Conservation (phyloP, 345 rosid species). For the Pugionium dolabratum region DNA sequence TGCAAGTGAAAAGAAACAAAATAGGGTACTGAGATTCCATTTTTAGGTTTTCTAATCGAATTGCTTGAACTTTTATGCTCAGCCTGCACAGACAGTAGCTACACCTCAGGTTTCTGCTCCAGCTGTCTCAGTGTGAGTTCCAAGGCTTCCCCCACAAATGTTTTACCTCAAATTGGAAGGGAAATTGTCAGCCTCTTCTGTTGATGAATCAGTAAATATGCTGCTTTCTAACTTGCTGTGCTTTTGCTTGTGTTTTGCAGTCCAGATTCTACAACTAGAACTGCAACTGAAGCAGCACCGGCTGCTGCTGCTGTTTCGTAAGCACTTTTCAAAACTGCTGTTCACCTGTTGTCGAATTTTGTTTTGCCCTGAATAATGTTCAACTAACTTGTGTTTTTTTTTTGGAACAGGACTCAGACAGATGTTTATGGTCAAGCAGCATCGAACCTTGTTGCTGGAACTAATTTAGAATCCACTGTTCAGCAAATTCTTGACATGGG, state of each 20-base stretch:
- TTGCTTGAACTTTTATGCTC: slow-evolving; percentile 25
- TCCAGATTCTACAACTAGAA: slow-evolving; percentile 33
- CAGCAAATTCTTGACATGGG: slow-evolving; percentile 98
- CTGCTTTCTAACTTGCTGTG: slow-evolving; percentile 7
- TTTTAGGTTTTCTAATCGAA: slow-evolving; percentile 13
- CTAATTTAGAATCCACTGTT: slow-evolving; percentile 65
- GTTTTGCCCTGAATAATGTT: neutral
- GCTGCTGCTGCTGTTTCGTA: slow-evolving; percentile 41
- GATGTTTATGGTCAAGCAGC: slow-evolving; percentile 88
- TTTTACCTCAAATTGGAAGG: neutral
- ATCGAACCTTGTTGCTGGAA: slow-evolving; percentile 92
- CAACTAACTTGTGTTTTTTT: slow-evolving; percentile 6
- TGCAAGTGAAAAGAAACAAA: neutral
- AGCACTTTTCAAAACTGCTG: slow-evolving; percentile 41
- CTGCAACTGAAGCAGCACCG: slow-evolving; percentile 40
- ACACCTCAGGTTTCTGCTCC: slow-evolving; percentile 39
- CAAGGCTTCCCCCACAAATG: slow-evolving; percentile 2
- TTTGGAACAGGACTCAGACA: slow-evolving; percentile 54
- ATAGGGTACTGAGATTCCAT: neutral
- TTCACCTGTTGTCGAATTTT: neutral
- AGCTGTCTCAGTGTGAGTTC: slow-evolving; percentile 37
- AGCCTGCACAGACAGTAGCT: slow-evolving; percentile 39
- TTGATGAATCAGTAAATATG: slow-evolving; percentile 3
- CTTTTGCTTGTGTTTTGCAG: slow-evolving; percentile 28
- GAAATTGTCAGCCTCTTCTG: slow-evolving; percentile 1